Evolutionary conservation across 2,329 filamentous ascomycete species (phyloP).

Genomic region (Fusarium udum): DNA sequence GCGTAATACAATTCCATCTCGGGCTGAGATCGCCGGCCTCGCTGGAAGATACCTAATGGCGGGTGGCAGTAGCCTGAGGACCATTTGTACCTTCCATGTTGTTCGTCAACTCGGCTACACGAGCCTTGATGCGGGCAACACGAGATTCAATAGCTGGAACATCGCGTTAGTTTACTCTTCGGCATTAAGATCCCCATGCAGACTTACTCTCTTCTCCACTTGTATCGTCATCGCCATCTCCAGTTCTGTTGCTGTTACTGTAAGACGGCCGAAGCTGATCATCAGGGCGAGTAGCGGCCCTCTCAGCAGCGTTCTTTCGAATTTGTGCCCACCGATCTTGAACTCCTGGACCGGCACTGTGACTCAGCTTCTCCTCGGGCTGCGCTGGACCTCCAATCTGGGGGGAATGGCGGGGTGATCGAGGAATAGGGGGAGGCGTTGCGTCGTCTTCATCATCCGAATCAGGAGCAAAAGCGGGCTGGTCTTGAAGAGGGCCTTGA

Average conservation of each 20-base stretch:
- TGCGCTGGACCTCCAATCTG: slow-evolving; percentile 40
- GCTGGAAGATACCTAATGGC: slow-evolving; percentile 23
- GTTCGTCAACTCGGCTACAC: slow-evolving; percentile 91
- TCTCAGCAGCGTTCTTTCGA: slow-evolving; percentile 89
- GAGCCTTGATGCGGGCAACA: slow-evolving; percentile 96
- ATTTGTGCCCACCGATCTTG: slow-evolving; percentile 96
- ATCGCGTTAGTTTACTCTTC: slow-evolving; percentile 33
- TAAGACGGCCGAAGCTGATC: slow-evolving; percentile 68
- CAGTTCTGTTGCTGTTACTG: slow-evolving; percentile 65
- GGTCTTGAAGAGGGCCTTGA: slow-evolving; percentile 86
- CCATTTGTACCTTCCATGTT: slow-evolving; percentile 72
- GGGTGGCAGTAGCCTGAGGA: slow-evolving; percentile 44
- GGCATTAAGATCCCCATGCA: neutral
- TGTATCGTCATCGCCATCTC: slow-evolving; percentile 83
- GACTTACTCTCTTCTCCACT: slow-evolving; percentile 92
- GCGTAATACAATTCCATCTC: slow-evolving; percentile 1
- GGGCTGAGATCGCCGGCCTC: neutral
- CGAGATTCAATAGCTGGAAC: slow-evolving; percentile 89
- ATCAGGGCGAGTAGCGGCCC: slow-evolving; percentile 73
- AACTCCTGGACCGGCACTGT: slow-evolving; percentile 48
- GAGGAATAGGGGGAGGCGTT: slow-evolving; percentile 63
- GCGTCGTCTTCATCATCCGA: slow-evolving; percentile 60
- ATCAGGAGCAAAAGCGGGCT: slow-evolving; percentile 82
- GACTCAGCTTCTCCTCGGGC: slow-evolving; percentile 48
- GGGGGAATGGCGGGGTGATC: slow-evolving; percentile 48